phyloP scores from a whole-genome alignment of 1,284 basidiomycete species.

The Apiotrichum brassicae region DNA sequence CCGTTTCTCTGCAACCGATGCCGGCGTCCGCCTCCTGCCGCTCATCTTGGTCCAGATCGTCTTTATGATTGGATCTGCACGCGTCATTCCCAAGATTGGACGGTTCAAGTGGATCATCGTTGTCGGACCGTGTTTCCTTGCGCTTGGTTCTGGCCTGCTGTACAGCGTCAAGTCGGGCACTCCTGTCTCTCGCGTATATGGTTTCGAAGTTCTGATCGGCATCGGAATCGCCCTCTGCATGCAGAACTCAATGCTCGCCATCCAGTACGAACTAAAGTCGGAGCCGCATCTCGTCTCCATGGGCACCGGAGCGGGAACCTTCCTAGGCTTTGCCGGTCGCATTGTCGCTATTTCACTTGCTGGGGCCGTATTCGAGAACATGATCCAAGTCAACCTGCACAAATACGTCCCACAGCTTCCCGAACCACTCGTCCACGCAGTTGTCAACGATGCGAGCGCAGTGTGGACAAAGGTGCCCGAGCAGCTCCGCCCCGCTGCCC shows the following conservation, averaged over 20 bases:
- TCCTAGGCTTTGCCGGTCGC: slow-evolving; percentile 41
- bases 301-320: slow-evolving; percentile 33
- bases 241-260: slow-evolving; percentile 41
- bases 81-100: slow-evolving; percentile 37
- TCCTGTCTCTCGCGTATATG: slow-evolving; percentile 30
- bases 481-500: slow-evolving; percentile 18
- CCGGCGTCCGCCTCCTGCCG: slow-evolving; percentile 42
- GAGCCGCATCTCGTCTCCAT: slow-evolving; percentile 39
- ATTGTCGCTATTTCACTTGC: slow-evolving; percentile 43
- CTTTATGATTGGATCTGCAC: slow-evolving; percentile 35
- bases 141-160: slow-evolving; percentile 36
- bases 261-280: slow-evolving; percentile 39
- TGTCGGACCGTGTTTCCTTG: slow-evolving; percentile 34
- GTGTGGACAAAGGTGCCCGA: slow-evolving; percentile 35
- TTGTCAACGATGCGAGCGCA: slow-evolving; percentile 32
- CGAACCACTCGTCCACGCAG: slow-evolving; percentile 12
- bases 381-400: slow-evolving; percentile 33
- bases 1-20: slow-evolving; percentile 39
- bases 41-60: slow-evolving; percentile 43
- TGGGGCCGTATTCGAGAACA: slow-evolving; percentile 44
- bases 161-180: slow-evolving; percentile 34
- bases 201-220: slow-evolving; percentile 40
- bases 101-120: slow-evolving; percentile 41
- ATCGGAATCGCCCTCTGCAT: slow-evolving; percentile 39
- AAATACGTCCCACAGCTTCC: slow-evolving; percentile 29